Percentiles rank a stretch among this genome's conserved stretches.
These are phyloP conservation scores for Fonsecaea pedrosoi DNA, from an alignment of 2,329 filamentous ascomycete species.

Conservation along the genomic window DNA sequence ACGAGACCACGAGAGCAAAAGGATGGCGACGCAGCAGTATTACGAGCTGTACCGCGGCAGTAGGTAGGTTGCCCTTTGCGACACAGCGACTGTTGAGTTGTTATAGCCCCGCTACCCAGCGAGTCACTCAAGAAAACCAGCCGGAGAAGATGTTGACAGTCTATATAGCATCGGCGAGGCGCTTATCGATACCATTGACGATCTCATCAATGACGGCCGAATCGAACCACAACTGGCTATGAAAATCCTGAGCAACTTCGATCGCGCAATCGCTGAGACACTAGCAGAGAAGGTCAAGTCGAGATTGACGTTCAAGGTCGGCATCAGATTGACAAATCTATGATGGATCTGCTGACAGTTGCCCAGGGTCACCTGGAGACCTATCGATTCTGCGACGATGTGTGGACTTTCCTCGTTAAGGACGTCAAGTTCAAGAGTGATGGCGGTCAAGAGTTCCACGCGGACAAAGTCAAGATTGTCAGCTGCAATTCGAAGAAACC, in stretches of 20 bases:
- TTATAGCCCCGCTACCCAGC: not conserved
- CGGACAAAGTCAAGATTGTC: slow-evolving; percentile 97
- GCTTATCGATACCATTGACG: slow-evolving; percentile 95
- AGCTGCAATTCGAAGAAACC: slow-evolving; percentile 91
- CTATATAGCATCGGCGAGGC: slow-evolving; percentile 81
- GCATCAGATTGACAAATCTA: not conserved
- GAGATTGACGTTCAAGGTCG: slow-evolving; percentile 90
- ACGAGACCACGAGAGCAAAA: not conserved
- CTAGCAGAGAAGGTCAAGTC: slow-evolving; percentile 91
- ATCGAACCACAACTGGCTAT: slow-evolving; percentile 98
- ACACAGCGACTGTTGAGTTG: slow-evolving; percentile 5
- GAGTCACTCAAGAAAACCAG: not conserved
- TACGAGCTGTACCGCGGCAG: slow-evolving; percentile 98
- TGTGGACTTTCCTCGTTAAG: slow-evolving; percentile 99
- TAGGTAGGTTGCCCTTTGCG: slow-evolving; percentile 70
- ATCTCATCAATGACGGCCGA: slow-evolving; percentile 89
- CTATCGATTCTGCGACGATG: slow-evolving; percentile 99
- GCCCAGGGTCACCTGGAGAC: slow-evolving; percentile 90
- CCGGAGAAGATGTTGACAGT: slow-evolving; percentile 33
- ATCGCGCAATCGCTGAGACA: slow-evolving; percentile 88
- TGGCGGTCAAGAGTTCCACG: slow-evolving; percentile 73
- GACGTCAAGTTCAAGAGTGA: slow-evolving; percentile 99
- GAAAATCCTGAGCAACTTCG: slow-evolving; percentile 96
- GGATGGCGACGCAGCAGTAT: slow-evolving; percentile 57
- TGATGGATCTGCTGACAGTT: slow-evolving; percentile 14